Evolutionary conservation across 2,329 filamentous ascomycete genomes (phyloP).

Genomic region (Berkeleyomyces rouxiae): DNA sequence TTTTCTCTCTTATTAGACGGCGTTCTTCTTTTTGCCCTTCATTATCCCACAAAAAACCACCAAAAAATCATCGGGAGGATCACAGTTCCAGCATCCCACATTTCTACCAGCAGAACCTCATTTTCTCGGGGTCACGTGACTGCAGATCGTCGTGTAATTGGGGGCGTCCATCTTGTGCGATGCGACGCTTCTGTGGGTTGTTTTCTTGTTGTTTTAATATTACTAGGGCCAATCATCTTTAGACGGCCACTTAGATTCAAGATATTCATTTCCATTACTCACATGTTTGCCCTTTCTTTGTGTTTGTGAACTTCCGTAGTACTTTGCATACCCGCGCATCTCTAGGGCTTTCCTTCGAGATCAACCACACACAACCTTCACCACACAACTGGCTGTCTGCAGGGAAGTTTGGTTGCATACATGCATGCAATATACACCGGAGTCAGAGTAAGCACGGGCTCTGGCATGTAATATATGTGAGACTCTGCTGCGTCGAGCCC

Average conservation of each 20-base stretch:
- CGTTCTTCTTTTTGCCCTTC: not conserved
- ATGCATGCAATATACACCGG: not conserved
- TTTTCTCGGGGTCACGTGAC: not conserved
- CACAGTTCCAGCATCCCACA: not conserved
- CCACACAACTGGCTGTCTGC: not conserved
- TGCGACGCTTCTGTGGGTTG: not conserved
- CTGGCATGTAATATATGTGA: not conserved
- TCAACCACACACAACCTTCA: not conserved
- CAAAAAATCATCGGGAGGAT: not conserved
- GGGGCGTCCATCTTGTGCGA: not conserved
- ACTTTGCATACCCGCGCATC: not conserved
- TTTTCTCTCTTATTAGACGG: conserved; percentile 7
- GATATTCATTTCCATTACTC: not conserved
- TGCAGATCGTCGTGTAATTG: not conserved
- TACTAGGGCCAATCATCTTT: not conserved
- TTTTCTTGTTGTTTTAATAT: not conserved
- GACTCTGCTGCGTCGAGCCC: not conserved
- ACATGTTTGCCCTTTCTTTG: not conserved
- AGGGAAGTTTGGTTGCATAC: not conserved
- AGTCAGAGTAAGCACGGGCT: not conserved
- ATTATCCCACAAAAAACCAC: not conserved
- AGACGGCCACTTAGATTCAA: not conserved
- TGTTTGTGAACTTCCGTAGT: not conserved
- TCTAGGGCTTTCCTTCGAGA: not conserved
- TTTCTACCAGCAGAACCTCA: not conserved